phyloP scores from a whole-genome alignment of 2,329 filamentous ascomycete genomes.

The Nannizziopsis barbatae region DNA sequence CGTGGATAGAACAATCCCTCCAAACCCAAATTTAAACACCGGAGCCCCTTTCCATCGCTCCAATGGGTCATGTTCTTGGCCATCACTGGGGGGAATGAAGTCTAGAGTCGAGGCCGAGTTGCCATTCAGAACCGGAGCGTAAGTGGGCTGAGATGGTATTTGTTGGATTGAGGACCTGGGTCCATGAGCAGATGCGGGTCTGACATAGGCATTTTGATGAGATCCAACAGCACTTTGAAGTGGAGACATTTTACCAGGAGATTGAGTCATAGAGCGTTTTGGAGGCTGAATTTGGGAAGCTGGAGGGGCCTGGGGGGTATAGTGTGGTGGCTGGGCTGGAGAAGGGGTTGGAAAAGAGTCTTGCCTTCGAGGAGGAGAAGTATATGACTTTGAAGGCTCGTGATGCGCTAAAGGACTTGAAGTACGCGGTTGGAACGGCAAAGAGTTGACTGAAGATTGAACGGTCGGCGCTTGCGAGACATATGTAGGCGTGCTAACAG shows the following conservation, averaged over 20 bases:
- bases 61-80: slow-evolving; percentile 57
- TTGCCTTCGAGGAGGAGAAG: slow-evolving; percentile 1
- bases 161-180: slow-evolving; percentile 25
- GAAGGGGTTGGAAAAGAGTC: not conserved
- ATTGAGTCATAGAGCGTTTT: slow-evolving; percentile 47
- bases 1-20: slow-evolving; percentile 67
- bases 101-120: slow-evolving; percentile 42
- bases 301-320: not conserved
- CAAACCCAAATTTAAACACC: slow-evolving; percentile 77
- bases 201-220: slow-evolving; percentile 38
- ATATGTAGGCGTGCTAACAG: slow-evolving; percentile 29
- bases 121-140: slow-evolving; percentile 20
- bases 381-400: slow-evolving; percentile 11
- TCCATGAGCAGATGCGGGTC: slow-evolving; percentile 47
- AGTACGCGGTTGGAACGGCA: slow-evolving; percentile 51
- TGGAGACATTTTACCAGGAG: slow-evolving; percentile 45
- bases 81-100: slow-evolving; percentile 47
- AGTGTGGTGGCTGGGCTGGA: not conserved
- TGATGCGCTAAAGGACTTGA: slow-evolving; percentile 53
- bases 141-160: slow-evolving; percentile 22
- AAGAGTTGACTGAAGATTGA: slow-evolving; percentile 19
- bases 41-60: slow-evolving; percentile 86
- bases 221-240: slow-evolving; percentile 35
- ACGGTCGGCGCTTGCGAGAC: slow-evolving; percentile 28
- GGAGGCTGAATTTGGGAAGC: slow-evolving; percentile 31